Base-by-base conservation (phyloP, 2,329 filamentous ascomycete species). In the Tetracladium maxilliforme region DNA sequence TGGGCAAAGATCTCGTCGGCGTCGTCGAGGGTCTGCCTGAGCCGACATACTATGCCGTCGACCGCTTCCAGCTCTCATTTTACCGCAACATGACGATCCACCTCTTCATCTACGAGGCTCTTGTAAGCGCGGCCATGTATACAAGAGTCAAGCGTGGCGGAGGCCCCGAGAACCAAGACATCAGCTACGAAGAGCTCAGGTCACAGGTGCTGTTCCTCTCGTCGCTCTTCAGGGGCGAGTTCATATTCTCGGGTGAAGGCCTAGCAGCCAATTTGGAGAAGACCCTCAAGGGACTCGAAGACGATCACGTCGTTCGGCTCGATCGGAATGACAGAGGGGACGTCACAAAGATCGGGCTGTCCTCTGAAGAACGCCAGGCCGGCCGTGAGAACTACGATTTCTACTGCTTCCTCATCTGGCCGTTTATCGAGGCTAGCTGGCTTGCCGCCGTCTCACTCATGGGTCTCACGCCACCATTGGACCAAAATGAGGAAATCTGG, bases 1-100 rank as follows among this genome's bases (percentile, higher is more conserved):
- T 98, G 1, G 90, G 90, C 1, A 81, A 82, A 27, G 79, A 90
- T 25, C 64, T 98, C 2, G 84, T 98, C 1, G 83, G 86, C 5
- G 59, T 75, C 5, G 64, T 92, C 0, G 66, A 75, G 19, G 82
- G 76, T 1, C 55, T 98, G 5, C 78, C 80, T 0, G 90, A 98
- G 46, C 81, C 82, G 11, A 95, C 90, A 0, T 95, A 82, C 50
- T 93, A 82, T 41, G 90, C 90, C 5, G 84, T 94, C 19, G 90
- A 98, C 48, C 70, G 84, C 26, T 98, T 98, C 57, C 90, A 98
- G 45, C 66, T 98, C 7, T 93, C 84, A 1, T 98, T 98, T 51
- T 98, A 98, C 53, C 76, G 90, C 26, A 98, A 98, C 51, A 95
- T 95, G 90, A 94, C 87, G 0, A 98, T 98, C 33, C 90, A 98